These are phyloP conservation scores for Rutidosis leptorrhynchoides DNA, from an alignment of 129 eudicot genomes.

Conservation along the genomic window DNA sequence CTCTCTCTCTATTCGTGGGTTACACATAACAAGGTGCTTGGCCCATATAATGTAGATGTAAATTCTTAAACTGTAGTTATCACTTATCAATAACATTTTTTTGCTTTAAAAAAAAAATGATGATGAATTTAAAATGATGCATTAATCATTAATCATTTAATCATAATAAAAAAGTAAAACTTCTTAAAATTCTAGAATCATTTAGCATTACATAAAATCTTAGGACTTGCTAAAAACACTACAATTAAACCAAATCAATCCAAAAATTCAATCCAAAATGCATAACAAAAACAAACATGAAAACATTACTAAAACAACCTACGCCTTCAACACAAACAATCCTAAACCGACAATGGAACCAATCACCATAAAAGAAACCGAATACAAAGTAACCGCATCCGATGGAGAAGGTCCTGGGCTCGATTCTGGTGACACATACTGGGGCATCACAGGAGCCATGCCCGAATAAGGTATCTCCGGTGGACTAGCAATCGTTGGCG, in stretches of 20 bases:
- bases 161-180: no score
- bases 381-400: background rate
- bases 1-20: no score
- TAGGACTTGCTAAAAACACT: background rate
- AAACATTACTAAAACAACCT: background rate
- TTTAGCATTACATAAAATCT: background rate
- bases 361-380: conserved; percentile 1
- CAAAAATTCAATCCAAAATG: conserved; percentile 18
- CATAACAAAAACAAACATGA: conserved; percentile 10
- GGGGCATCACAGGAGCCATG: conserved; percentile 33
- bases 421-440: conserved; percentile 11
- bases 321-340: conserved; percentile 16
- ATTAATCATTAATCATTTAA: no score
- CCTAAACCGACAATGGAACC: conserved; percentile 26
- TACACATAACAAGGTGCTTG: no score
- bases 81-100: no score
- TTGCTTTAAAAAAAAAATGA: no score
- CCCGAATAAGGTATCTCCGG: conserved; percentile 20
- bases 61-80: no score
- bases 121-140: no score
- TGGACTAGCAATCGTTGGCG: conserved; percentile 18
- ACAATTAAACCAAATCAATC: conserved; percentile 23
- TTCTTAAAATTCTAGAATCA: no score
- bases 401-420: conserved; percentile 17
- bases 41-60: no score